Evolutionary conservation across 352 stramenopile genomes (phyloP).

Genomic region (Phytopythium vexans): DNA sequence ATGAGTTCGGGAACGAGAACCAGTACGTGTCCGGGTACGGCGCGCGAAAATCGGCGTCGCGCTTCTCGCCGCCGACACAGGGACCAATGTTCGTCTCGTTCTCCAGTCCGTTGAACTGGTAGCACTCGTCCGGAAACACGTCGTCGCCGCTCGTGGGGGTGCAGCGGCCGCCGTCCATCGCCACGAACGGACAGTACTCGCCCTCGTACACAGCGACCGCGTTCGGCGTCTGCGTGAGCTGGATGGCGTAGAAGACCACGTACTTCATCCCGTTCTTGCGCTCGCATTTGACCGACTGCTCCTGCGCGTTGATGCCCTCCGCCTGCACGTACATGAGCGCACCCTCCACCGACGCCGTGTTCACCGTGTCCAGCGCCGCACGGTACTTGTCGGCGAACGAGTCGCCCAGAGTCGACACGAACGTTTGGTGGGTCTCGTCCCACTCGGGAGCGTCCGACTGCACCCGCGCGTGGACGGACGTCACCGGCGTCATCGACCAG

Average conservation of each 20-base stretch:
- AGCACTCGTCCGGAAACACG: slow-evolving; percentile 21
- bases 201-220: slow-evolving; percentile 22
- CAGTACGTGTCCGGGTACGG: slow-evolving; percentile 48
- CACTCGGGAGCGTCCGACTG: slow-evolving; percentile 54
- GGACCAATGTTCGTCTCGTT: slow-evolving; percentile 18
- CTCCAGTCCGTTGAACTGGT: slow-evolving; percentile 25
- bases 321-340: slow-evolving; percentile 50
- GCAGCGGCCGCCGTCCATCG: slow-evolving; percentile 34
- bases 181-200: slow-evolving; percentile 28
- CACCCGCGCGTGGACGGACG: slow-evolving; percentile 57
- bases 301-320: slow-evolving; percentile 39
- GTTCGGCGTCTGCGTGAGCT: slow-evolving; percentile 25
- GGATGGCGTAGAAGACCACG: slow-evolving; percentile 39
- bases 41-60: slow-evolving; percentile 28
- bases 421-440: slow-evolving; percentile 34
- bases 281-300: slow-evolving; percentile 13
- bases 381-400: slow-evolving; percentile 29
- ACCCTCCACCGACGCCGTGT: slow-evolving; percentile 43
- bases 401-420: slow-evolving; percentile 34
- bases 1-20: slow-evolving; percentile 58
- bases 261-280: slow-evolving; percentile 34
- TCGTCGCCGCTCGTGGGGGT: slow-evolving; percentile 15
- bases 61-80: slow-evolving; percentile 25
- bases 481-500: slow-evolving; percentile 40
- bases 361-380: slow-evolving; percentile 33